Base-by-base conservation (phyloP, 2,329 filamentous ascomycete genomes). In the Xylariales sp. region DNA sequence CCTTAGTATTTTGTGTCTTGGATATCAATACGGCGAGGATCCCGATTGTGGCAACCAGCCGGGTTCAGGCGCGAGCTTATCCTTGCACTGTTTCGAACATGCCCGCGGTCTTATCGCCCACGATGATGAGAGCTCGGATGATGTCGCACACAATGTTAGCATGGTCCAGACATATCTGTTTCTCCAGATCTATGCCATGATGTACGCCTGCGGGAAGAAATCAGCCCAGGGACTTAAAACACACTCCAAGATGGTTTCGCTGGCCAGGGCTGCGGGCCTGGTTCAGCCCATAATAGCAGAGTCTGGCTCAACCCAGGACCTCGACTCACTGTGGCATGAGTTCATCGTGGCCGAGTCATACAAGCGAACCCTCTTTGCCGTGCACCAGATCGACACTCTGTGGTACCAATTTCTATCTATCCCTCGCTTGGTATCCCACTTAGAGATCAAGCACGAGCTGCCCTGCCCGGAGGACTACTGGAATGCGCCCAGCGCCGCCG, bases 401-500 rank as follows among this genome's bases (percentile, higher is more conserved):
- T 24, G 31, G 31, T 33, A 33, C 24, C 31, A 33, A 15, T 20
- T 33, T 5, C 24, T 33, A 18, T 33, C 31, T 3, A 12, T 36
- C 4, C 33, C 21, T 6, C 33, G 21, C 6, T 16, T 20, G 15
- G 21, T 36, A 5, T 36, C 33, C 6, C 24, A 25, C 19, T 18
- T 36, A 14, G 33, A 36, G 17, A 28, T 36, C 14, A 25, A 23
- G 7, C 33, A 36, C 11, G 33, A 36, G n/a, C 14, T 36, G 8
- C 33, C 33, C 3, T 36, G 33, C 23, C 24, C 21, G 4, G 33
- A 36, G 14, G 14, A 36, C 12, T 16, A 25, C 20, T 36, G 33
- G 33, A 25, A 13, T 12, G 33, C 33, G 2, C n/a, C 20, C 3
- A 25, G 21, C 2, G 33, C 33, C 3, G 33, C 20, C 13, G 33